A percentile compares a stretch with the other conserved stretches of the same genome.
Conservation (phyloP, 345 rosid genomes). For the Murraya koenigii region DNA sequence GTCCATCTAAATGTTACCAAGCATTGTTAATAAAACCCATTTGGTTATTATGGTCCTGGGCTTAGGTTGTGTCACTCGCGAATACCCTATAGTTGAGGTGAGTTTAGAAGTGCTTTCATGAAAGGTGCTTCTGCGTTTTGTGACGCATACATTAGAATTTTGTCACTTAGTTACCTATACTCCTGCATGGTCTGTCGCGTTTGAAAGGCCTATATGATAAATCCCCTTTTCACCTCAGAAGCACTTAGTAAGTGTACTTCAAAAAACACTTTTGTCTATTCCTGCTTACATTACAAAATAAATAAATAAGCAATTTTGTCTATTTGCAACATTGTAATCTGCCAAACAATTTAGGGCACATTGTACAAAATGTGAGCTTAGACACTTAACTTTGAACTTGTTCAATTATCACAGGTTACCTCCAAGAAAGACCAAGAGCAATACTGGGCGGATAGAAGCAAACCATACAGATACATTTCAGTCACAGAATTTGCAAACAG, state of each 20-base stretch:
- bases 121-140: too few relatives aligned
- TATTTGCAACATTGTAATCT: background rate
- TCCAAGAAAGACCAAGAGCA: constrained; percentile 92
- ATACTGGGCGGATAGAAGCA: constrained; percentile 64
- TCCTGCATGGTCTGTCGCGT: too few relatives aligned
- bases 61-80: background rate
- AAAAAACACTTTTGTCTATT: too few relatives aligned
- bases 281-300: too few relatives aligned
- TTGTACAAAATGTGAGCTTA: background rate
- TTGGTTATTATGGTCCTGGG: too few relatives aligned
- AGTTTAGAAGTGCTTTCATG: background rate
- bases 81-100: background rate
- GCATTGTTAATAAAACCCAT: background rate
- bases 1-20: background rate
- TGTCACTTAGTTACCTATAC: too few relatives aligned
- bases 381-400: background rate
- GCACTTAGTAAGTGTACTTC: too few relatives aligned
- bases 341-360: background rate
- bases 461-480: constrained; percentile 61
- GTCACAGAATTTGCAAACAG: constrained; percentile 55
- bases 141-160: too few relatives aligned
- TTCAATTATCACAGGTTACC: constrained; percentile 50
- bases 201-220: too few relatives aligned
- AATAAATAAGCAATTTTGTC: too few relatives aligned
- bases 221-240: too few relatives aligned